A percentile compares a stretch with the other conserved stretches of the same genome.
Conservation (phyloP, 2,329 filamentous ascomycete genomes). For the Fusarium oxysporum region DNA sequence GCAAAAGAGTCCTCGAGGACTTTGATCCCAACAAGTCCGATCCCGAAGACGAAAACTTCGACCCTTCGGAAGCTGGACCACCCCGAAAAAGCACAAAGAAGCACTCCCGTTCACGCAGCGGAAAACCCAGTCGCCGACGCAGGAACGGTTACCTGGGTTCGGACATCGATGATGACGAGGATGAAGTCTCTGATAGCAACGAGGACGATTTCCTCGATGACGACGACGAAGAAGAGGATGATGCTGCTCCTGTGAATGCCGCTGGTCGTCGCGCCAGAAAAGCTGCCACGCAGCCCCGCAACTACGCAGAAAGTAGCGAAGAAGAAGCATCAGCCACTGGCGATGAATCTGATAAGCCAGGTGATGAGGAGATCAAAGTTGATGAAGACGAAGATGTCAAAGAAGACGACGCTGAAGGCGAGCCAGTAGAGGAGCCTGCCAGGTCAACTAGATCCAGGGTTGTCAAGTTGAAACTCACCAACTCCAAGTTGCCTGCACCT, state of each 20-base stretch:
- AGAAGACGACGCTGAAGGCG: conserved; percentile 43
- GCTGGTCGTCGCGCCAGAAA: conserved; percentile 63
- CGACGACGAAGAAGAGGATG: conserved; percentile 59
- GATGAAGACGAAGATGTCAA: conserved; percentile 45
- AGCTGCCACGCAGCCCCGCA: conserved; percentile 58
- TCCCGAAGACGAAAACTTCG: conserved; percentile 74
- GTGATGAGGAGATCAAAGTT: conserved; percentile 44
- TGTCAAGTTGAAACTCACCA: conserved; percentile 59
- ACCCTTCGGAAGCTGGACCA: conserved; percentile 60
- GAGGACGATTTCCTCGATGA: conserved; percentile 63
- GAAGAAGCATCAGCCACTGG: conserved; percentile 52
- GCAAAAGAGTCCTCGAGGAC: conserved; percentile 68
- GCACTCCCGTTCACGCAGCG: conserved; percentile 53
- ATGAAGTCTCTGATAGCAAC: conserved; percentile 65
- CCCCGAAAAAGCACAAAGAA: conserved; percentile 58
- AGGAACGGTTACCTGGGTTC: conserved; percentile 65
- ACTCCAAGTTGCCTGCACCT: conserved; percentile 50
- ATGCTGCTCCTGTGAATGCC: conserved; percentile 58
- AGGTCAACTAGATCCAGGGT: conserved; percentile 52
- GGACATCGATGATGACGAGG: conserved; percentile 69
- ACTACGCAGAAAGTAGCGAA: conserved; percentile 60
- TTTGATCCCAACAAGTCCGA: conserved; percentile 77
- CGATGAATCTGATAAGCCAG: conserved; percentile 44
- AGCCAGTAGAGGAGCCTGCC: conserved; percentile 31
- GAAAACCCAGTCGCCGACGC: conserved; percentile 51